Base-by-base conservation (phyloP, 257 asterid species). In the Capsicum baccatum region DNA sequence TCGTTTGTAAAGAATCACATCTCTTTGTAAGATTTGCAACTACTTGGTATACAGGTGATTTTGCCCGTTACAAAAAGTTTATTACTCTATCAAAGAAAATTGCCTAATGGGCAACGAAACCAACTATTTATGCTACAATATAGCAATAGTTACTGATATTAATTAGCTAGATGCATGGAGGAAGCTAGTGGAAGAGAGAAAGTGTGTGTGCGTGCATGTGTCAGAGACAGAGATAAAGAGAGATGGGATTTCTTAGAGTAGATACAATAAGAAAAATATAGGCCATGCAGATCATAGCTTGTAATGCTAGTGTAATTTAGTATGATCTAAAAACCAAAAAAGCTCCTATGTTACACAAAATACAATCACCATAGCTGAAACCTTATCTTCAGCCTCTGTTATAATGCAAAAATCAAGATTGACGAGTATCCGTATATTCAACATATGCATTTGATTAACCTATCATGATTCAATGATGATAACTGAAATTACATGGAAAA, bases 311-410 rank as follows among this genome's bases (percentile, higher is more conserved):
- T 37, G 12, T 33, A 44, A 66, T 12, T 37, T 12, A 66, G 26
- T 5, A 39, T 39, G 44, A 4, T 39, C 44, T 39, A 39, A 39
- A 39, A 39, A 39, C 44, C 3, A 64, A 64, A 26, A 26, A 33
- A 13, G 11, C 73, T 66, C 73, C 73, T 66, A 12, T 64, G 33
- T 33, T 21, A 13, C 73, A 66, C 73, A 66, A 66, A 64, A 66
- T 47, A 37, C 47, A 35, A 66, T 33, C 44, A 33, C 47, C 47
- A 13, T 66, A 66, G 6, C 33, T 26, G 1, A 63, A 63, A 63
- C 4, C 13, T 11, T 63, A 63, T 63, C 70, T 63, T 63, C 70
- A 21, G 21, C 39, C 11, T 9, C 70, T 63, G 37, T 42, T 63
- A 64, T 44, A 33, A 66, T 33, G 17, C 73, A 13, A 66, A 66